Base-by-base conservation (phyloP, 495 filamentous ascomycete genomes). In the Hypoxylon rickii region DNA sequence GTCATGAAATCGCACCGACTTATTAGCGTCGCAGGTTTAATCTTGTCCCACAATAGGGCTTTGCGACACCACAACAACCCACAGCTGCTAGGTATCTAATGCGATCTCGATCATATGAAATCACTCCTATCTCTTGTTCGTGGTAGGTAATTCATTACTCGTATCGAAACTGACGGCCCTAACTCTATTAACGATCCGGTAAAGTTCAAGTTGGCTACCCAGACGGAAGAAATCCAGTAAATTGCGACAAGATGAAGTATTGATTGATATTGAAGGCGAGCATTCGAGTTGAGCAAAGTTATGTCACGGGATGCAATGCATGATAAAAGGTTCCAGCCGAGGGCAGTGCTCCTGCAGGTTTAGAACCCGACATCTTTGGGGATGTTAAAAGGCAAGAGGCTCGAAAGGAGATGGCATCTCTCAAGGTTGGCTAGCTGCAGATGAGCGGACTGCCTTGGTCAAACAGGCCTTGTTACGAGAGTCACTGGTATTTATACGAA, bases 251-350 rank as follows among this genome's bases (percentile, higher is more conserved):
- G n/a, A n/a, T n/a, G n/a, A n/a, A n/a, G n/a, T n/a, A n/a, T n/a
- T n/a, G n/a, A n/a, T n/a, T n/a, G n/a, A n/a, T n/a, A n/a, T n/a
- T n/a, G n/a, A n/a, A n/a, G n/a, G n/a, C n/a, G n/a, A n/a, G n/a
- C n/a, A 36, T 17, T 13, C 24, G 31, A 36, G 16, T 45, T 41
- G 18, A 19, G 31, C n/a, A n/a, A n/a, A n/a, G 33, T 37, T 29
- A 24, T 50, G 40, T 55, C 57, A 55, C 36, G 10, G 44, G 51
- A 7, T 26, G 33, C 38, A 50, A 46, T 40, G 11, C 21, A 24
- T 11, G 32, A 39, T 22, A 36, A 49, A 60, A n/a, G 44, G 51
- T 55, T 61, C 33, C 50, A 37, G 45, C 57, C 51, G 50, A 61
- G 18, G 24, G 42, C 26, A 19, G 20, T 17, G 34, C 19, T 19